Evolutionary conservation across 306 rosid genomes (phyloP), one percentile per base, ranked within the genome.

Genomic region (Vicia sativa): DNA sequence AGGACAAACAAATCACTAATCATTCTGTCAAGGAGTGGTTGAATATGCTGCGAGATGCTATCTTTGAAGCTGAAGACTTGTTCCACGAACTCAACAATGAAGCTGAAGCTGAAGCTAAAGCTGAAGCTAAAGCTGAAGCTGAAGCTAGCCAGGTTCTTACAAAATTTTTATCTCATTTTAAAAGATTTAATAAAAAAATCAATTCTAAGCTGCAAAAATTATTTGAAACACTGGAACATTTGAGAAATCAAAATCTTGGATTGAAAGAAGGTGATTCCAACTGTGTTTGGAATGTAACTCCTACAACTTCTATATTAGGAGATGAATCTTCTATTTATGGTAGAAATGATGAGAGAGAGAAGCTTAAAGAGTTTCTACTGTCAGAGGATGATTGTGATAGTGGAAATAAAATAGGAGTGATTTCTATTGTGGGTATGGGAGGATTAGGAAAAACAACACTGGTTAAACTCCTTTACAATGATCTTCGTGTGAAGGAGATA

Each of bases 121-220:
- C 3, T 25, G n/a, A n/a, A n/a, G n/a, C n/a, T 25, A 1, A 25
- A 25, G 28, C 3, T 25, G 28, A 25, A 25, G 28, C 4, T 25
- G 28, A 25, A 25, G 28, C 3, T 25, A 3, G 4, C 3, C 28
- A 25, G 28, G 28, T 25, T 25, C 28, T 25, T 25, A 25, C 1
- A 1, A 25, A 25, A 2, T 25, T 25, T 25, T 25, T 25, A 2
- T 2, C 3, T 25, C 3, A 25, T 56, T 66, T 63, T 18, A 82
- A 70, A 53, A 71, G 58, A 11, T 76, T 70, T 39, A 14, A 58
- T 65, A 38, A 60, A 23, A 62, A 45, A 13, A 37, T 79, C n/a
- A 83, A 83, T 57, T 43, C 74, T 44, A 64, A 56, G 48, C 13
- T 79, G 46, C 62, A 58, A 56, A 62, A 11, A 34, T 6, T 70